Base-by-base conservation (phyloP, 2,329 filamentous ascomycete genomes). In the Biscogniauxia mediterranea region DNA sequence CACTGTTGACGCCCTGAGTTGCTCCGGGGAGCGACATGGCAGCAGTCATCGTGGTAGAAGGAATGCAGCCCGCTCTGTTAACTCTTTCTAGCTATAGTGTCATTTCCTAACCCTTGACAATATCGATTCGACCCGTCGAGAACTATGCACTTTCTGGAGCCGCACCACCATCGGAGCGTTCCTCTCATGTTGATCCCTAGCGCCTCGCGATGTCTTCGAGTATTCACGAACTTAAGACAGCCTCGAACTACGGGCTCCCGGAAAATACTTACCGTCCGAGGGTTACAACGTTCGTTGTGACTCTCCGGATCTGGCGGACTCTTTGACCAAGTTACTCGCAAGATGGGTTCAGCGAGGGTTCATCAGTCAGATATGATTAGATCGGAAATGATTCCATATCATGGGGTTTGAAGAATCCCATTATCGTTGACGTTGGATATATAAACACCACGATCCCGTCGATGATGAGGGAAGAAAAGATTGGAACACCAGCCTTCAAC, bases 71-170 rank as follows among this genome's bases (percentile, higher is more conserved):
- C 61, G 49, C 59, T 57, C 52, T 57, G 46, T 58, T 59, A 52
- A 38, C 61, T 60, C 21, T 59, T 59, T 64, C 57, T 42, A 59
- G 38, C 46, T 20, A 19, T 59, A 60, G 59, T 60, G 46, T 59
- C 56, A 58, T 62, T 56, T 54, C 38, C 38, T n/a, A 50, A 61
- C 55, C 66, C 66, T 64, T 63, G 63, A 58, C 57, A 64, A 62
- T 65, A 65, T 67, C 61, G 62, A 61, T 46, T 64, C 58, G 59
- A 63, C 58, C 59, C 32, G 59, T 55, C 53, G 49, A 57, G 52
- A 59, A 38, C 28, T 50, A 28, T 61, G 60, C 65, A 60, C 38
- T 57, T 55, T 49, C 54, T 56, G 53, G 38, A 59, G 57, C 57
- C 61, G 46, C 61, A 65, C 57, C 57, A 59, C 59, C 55, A 25